These are phyloP conservation scores for Pythium biforme DNA, from an alignment of 352 stramenopile genomes.

Conservation along the genomic window DNA sequence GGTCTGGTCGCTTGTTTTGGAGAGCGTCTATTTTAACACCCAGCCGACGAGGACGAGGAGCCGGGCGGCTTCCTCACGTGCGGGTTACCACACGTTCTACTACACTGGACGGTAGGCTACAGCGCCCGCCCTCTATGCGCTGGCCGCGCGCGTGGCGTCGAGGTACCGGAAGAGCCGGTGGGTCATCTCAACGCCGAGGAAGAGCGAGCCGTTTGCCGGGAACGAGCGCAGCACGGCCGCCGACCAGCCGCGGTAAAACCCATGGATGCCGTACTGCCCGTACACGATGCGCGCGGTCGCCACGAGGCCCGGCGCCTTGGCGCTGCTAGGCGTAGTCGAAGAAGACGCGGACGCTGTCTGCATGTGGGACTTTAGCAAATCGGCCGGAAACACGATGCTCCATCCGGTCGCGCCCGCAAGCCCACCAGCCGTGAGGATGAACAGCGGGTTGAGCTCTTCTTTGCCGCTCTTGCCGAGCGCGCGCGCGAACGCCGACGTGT, in stretches of 20 bases:
- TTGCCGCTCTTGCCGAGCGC: constrained; percentile 58
- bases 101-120: background rate
- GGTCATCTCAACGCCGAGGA: constrained; percentile 88
- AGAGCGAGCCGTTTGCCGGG: constrained; percentile 86
- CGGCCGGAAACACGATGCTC: constrained; percentile 84
- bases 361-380: constrained; percentile 86
- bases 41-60: constrained; percentile 14
- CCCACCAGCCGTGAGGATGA: constrained; percentile 75
- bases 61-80: too few species aligned
- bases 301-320: constrained; percentile 34
- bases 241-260: constrained; percentile 87
- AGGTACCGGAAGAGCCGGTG: constrained; percentile 73
- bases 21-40: constrained; percentile 5
- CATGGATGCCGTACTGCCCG: constrained; percentile 60
- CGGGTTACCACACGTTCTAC: too few species aligned
- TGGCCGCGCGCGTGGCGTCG: constrained; percentile 32
- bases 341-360: constrained; percentile 51
- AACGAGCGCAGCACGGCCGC: constrained; percentile 84
- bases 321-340: constrained; percentile 2
- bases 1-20: too few species aligned
- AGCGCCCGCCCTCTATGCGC: constrained; percentile 4
- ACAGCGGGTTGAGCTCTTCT: constrained; percentile 66
- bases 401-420: constrained; percentile 77
- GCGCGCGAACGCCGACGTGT: constrained; percentile 52
- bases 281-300: constrained; percentile 57